Evolutionary conservation across 1,284 basidiomycete genomes (phyloP).

Genomic region (Naganishia liquefaciens): DNA sequence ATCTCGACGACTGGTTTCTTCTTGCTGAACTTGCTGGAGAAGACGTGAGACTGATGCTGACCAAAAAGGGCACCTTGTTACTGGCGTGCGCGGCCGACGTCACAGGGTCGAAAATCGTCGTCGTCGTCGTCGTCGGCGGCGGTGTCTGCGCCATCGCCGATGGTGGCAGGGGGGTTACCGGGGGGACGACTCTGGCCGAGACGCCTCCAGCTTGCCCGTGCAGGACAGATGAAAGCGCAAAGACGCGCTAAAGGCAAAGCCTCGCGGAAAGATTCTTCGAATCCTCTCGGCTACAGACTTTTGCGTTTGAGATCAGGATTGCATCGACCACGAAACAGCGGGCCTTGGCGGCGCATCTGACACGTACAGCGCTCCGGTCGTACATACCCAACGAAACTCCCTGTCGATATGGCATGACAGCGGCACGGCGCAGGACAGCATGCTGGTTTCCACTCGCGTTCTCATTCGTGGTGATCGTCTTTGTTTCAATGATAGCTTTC

Average conservation of each 20-base stretch:
- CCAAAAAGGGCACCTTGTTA: background rate
- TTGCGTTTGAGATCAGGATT: too few species aligned
- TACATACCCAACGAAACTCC: too few species aligned
- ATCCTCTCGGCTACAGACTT: too few species aligned
- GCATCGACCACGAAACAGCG: too few species aligned
- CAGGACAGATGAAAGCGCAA: conserved; percentile 1
- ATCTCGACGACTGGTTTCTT: conserved; percentile 34
- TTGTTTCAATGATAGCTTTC: too few species aligned
- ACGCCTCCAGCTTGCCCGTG: background rate
- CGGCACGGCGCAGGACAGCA: too few species aligned
- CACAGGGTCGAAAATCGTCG: conserved; percentile 3
- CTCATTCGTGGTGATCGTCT: too few species aligned
- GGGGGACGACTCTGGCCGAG: conserved; percentile 17
- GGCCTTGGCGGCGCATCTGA: too few species aligned
- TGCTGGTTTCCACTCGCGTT: too few species aligned
- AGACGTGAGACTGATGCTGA: conserved; percentile 25
- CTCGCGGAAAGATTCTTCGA: too few species aligned
- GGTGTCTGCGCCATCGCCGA: conserved; percentile 10
- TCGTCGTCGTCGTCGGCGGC: conserved; percentile 5
- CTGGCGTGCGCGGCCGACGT: background rate
- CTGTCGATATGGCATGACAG: too few species aligned
- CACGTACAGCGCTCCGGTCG: too few species aligned
- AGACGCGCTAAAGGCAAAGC: background rate
- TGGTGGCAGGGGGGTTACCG: background rate
- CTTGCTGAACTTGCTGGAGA: conserved; percentile 30